Percentiles rank a stretch among this genome's conserved stretches.
Evolutionary conservation across 164 flowering plant genomes (phyloP).

Genomic region (Echeveria elegans): DNA sequence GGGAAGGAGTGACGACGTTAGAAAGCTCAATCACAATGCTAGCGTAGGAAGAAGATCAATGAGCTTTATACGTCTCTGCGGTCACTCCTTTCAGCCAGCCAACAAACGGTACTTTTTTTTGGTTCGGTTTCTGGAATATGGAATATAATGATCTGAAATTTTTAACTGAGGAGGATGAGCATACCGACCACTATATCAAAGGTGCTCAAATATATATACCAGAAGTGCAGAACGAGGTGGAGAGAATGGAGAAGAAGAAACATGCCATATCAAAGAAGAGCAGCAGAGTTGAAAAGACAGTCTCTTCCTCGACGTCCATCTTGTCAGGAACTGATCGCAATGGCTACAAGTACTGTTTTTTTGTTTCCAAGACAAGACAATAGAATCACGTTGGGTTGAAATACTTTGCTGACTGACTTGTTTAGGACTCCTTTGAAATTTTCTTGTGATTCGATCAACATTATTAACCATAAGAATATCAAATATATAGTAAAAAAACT

Average conservation of each 20-base stretch:
- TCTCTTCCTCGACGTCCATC: background rate
- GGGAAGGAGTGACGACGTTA: conserved; percentile 8
- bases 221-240: conserved; percentile 8
- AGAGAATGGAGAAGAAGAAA: conserved; percentile 5
- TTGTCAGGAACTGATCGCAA: background rate
- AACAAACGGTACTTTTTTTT: conserved; percentile 40
- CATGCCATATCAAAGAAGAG: conserved; percentile 3
- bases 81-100: conserved; percentile 44
- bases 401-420: no score
- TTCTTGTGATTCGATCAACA: no score
- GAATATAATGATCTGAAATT: background rate
- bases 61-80: conserved; percentile 47
- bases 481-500: no score
- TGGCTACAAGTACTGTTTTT: no score
- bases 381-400: no score
- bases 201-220: no score
- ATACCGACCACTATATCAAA: conserved; percentile 9
- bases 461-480: no score
- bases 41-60: conserved; percentile 65
- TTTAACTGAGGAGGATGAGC: conserved; percentile 8
- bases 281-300: background rate
- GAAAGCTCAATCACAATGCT: conserved; percentile 68
- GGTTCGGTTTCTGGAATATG: background rate
- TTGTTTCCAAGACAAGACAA: no score
- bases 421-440: no score